These are phyloP conservation scores for Penicillium brasilianum DNA, from an alignment of 2,329 filamentous ascomycete genomes.

Conservation along the genomic window DNA sequence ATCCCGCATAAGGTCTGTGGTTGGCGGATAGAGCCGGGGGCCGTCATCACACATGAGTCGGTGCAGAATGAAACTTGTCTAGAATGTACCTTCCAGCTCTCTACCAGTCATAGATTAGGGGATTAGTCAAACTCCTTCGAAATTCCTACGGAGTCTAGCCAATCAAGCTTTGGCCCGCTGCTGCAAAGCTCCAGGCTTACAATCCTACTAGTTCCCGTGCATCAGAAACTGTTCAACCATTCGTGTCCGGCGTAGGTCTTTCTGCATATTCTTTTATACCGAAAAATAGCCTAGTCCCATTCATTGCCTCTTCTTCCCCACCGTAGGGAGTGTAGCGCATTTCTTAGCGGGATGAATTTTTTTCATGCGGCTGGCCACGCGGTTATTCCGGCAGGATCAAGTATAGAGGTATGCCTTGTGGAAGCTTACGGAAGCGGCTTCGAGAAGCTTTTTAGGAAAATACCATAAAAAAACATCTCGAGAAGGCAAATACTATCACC, in stretches of 20 bases:
- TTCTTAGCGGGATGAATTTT: background rate
- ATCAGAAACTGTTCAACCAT: constrained; percentile 6
- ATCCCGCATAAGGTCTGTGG: background rate
- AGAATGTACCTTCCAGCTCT: background rate
- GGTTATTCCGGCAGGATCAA: background rate
- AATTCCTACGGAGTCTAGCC: background rate
- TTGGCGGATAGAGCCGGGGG: background rate
- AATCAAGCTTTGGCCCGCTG: constrained; percentile 12
- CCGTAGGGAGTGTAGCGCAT: no score
- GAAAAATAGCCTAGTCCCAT: background rate
- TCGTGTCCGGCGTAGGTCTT: background rate
- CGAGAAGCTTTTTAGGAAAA: constrained; percentile 10
- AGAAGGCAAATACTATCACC: background rate
- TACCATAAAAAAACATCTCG: background rate
- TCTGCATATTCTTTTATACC: background rate
- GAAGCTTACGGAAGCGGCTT: constrained; percentile 12
- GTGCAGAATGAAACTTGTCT: background rate
- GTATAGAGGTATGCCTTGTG: background rate
- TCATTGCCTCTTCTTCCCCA: background rate
- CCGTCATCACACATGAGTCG: constrained; percentile 21
- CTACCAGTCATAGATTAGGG: background rate
- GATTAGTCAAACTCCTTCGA: background rate
- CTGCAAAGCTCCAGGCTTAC: constrained; percentile 6
- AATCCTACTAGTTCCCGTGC: constrained; percentile 10
- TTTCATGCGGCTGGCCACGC: background rate